phyloP scores from a whole-genome alignment of 345 rosid species.

The Moringa oleifera region DNA sequence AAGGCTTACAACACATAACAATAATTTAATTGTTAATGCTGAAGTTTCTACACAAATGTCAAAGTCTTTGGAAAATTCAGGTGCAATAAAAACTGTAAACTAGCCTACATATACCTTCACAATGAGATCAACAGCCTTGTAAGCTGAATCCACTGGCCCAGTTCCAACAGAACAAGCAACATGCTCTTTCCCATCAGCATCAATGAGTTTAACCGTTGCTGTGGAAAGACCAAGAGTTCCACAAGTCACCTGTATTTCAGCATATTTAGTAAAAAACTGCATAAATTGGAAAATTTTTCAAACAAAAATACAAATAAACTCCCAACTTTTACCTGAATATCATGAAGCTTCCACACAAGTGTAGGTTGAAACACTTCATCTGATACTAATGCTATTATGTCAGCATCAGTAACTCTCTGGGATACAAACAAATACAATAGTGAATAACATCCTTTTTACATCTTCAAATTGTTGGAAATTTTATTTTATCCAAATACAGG shows the following conservation, averaged over 20 bases:
- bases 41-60: neutral
- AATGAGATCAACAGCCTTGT: slow-evolving; percentile 86
- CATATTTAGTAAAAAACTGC: slow-evolving; percentile 5
- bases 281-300: neutral
- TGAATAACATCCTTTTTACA: neutral
- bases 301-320: neutral
- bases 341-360: slow-evolving; percentile 72
- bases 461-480: too few relatives aligned
- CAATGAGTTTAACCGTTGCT: slow-evolving; percentile 80
- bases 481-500: neutral
- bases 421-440: slow-evolving; percentile 18
- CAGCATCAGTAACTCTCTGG: slow-evolving; percentile 88
- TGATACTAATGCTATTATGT: slow-evolving; percentile 83
- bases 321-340: slow-evolving; percentile 59
- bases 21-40: too few relatives aligned
- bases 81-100: neutral
- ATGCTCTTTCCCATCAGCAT: slow-evolving; percentile 60
- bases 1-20: neutral
- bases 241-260: slow-evolving; percentile 64
- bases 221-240: slow-evolving; percentile 93
- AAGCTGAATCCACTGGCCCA: slow-evolving; percentile 98
- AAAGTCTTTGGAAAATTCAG: too few relatives aligned
- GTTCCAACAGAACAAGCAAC: slow-evolving; percentile 80
- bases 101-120: slow-evolving; percentile 49
- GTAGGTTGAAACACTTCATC: slow-evolving; percentile 96